Conservation (phyloP, 805 yeast species). For the Ogataea trehaloabstinens region DNA sequence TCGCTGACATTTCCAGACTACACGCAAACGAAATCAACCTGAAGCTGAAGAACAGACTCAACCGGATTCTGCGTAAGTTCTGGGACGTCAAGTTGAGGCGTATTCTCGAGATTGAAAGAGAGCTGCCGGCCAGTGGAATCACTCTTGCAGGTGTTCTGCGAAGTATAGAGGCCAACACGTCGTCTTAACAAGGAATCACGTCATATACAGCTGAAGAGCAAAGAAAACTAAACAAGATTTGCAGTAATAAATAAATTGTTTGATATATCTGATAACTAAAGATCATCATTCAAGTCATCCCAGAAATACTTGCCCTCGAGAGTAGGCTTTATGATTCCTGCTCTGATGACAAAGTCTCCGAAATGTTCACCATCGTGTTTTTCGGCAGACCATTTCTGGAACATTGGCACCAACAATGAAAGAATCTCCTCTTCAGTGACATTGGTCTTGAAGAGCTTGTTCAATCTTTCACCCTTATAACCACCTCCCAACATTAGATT, state of each 20-base stretch:
- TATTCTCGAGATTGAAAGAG: slow-evolving; percentile 45
- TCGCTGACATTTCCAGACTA: slow-evolving; percentile 23
- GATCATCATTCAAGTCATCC: slow-evolving; percentile 85
- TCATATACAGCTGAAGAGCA: too few relatives aligned
- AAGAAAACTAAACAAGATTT: too few relatives aligned
- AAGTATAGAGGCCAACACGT: slow-evolving; percentile 19
- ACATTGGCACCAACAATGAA: slow-evolving; percentile 73
- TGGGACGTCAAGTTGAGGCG: slow-evolving; percentile 48
- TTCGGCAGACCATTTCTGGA: slow-evolving; percentile 92
- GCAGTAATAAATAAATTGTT: too few relatives aligned
- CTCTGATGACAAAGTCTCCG: slow-evolving; percentile 88
- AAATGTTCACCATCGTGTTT: slow-evolving; percentile 90
- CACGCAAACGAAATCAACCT: slow-evolving; percentile 32
- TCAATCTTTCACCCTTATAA: slow-evolving; percentile 86
- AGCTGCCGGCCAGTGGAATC: slow-evolving; percentile 26
- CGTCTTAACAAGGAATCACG: neutral
- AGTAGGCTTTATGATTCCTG: slow-evolving; percentile 85
- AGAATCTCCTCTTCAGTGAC: slow-evolving; percentile 88
- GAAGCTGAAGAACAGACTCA: slow-evolving; percentile 41
- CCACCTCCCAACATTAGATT: slow-evolving; percentile 96
- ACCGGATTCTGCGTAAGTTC: slow-evolving; percentile 45
- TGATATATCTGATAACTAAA: too few relatives aligned
- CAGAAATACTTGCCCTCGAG: slow-evolving; percentile 91
- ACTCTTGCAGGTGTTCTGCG: slow-evolving; percentile 32
- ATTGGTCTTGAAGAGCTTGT: slow-evolving; percentile 84